A percentile compares a stretch with the other conserved stretches of the same genome.
phyloP scores from a whole-genome alignment of 225 moss, liverwort and hornwort species.

The Thuidium tamariscinum region DNA sequence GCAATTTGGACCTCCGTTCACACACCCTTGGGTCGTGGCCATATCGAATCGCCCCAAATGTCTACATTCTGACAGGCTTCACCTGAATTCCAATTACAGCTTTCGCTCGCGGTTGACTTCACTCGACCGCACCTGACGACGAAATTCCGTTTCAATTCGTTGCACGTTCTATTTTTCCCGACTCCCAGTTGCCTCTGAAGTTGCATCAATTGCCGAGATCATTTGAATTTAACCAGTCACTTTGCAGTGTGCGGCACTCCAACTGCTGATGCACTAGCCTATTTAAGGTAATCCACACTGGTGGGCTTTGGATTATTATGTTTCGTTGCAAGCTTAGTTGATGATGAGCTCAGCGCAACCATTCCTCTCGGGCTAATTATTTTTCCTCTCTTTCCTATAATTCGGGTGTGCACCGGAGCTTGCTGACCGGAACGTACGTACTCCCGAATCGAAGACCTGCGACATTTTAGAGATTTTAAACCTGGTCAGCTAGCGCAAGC shows the following conservation, averaged over 20 bases:
- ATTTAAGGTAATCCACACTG: not conserved
- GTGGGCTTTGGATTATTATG: not conserved
- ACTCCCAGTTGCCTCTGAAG: not conserved
- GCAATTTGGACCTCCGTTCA: not conserved
- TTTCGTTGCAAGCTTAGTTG: not conserved
- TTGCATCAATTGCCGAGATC: not conserved
- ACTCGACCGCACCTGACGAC: not conserved
- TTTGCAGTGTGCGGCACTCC: not conserved
- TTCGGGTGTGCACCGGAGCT: not conserved
- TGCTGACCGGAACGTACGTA: not conserved
- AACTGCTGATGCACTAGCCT: not conserved
- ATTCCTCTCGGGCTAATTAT: not conserved
- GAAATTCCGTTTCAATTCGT: not conserved
- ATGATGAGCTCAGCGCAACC: not conserved
- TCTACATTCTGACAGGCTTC: not conserved
- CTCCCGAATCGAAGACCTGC: not conserved
- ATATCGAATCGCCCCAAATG: not conserved
- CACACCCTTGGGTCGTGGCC: not conserved
- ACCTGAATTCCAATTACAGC: not conserved
- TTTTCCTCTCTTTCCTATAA: not conserved
- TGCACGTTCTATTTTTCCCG: not conserved
- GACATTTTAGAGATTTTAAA: not conserved
- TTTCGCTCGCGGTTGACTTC: not conserved
- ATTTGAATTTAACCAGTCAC: not conserved
- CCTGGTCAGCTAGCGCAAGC: not conserved